Evolutionary conservation across 805 yeast genomes (phyloP).

Genomic region (Nakazawaea anatomiae): DNA sequence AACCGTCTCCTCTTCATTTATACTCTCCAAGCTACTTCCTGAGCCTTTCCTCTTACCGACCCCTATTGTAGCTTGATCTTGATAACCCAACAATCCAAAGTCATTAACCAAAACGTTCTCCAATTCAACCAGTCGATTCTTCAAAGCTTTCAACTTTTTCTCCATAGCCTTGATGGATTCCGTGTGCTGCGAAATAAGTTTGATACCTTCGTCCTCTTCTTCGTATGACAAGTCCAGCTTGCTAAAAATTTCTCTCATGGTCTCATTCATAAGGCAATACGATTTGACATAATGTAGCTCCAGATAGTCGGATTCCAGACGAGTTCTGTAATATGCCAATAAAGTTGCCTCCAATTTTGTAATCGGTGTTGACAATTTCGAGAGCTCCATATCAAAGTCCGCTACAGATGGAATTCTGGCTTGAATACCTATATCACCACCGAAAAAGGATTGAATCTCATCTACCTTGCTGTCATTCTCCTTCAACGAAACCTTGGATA

Average conservation of each 20-base stretch:
- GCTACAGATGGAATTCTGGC: neutral
- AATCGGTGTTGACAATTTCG: neutral
- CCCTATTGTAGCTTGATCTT: neutral
- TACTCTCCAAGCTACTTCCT: neutral
- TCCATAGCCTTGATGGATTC: slow-evolving; percentile 9
- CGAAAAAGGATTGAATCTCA: neutral
- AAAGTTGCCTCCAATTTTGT: neutral
- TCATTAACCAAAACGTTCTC: neutral
- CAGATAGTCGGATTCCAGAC: neutral
- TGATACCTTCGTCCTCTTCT: slow-evolving; percentile 14
- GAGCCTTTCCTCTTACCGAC: slow-evolving; percentile 1
- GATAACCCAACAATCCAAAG: neutral
- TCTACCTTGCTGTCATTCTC: neutral
- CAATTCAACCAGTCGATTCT: neutral
- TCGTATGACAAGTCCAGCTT: slow-evolving; percentile 10
- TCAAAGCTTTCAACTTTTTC: neutral
- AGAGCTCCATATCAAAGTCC: neutral
- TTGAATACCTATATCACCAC: neutral
- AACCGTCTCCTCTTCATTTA: slow-evolving; percentile 3
- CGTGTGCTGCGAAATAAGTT: slow-evolving; percentile 7
- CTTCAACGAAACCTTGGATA: neutral
- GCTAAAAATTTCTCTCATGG: slow-evolving; percentile 8
- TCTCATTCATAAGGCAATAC: slow-evolving; percentile 3
- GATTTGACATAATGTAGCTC: slow-evolving; percentile 5
- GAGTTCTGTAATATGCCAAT: slow-evolving; percentile 3